Evolutionary conservation across 2,329 filamentous ascomycete genomes (phyloP).

Genomic region (Fusarium sp.): DNA sequence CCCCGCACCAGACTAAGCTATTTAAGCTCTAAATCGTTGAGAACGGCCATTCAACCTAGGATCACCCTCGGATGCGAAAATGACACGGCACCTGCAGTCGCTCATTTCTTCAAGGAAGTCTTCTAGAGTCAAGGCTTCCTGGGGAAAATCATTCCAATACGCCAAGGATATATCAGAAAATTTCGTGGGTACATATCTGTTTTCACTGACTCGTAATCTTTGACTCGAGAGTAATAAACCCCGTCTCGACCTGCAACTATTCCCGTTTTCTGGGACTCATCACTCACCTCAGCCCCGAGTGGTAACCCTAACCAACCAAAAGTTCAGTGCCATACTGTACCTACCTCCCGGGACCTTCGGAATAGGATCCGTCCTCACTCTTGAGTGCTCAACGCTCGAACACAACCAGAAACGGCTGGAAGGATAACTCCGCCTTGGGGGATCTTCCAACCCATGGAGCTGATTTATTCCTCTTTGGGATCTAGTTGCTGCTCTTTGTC

Average conservation of each 20-base stretch:
- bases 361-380: slow-evolving; percentile 16
- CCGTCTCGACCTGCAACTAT: not conserved
- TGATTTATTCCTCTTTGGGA: slow-evolving; percentile 23
- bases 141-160: slow-evolving; percentile 13
- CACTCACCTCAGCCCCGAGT: not conserved
- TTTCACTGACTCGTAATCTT: not conserved
- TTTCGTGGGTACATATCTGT: not conserved
- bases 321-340: not conserved
- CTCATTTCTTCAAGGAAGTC: not conserved
- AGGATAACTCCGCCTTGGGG: slow-evolving; percentile 16
- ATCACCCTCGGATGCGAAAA: slow-evolving; percentile 29
- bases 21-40: slow-evolving; percentile 32
- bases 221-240: slow-evolving; percentile 1
- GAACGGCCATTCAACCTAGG: slow-evolving; percentile 7
- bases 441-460: slow-evolving; percentile 17
- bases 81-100: slow-evolving; percentile 29
- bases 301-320: not conserved
- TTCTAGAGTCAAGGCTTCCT: slow-evolving; percentile 13
- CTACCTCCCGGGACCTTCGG: slow-evolving; percentile 19
- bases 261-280: not conserved
- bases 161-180: slow-evolving; percentile 3
- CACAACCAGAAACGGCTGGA: slow-evolving; percentile 12
- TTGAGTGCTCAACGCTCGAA: slow-evolving; percentile 8
- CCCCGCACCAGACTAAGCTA: slow-evolving; percentile 42
- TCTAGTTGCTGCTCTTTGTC: slow-evolving; percentile 11